Conservation (phyloP, 2,329 filamentous ascomycete species). For the Penicillium sp. region DNA sequence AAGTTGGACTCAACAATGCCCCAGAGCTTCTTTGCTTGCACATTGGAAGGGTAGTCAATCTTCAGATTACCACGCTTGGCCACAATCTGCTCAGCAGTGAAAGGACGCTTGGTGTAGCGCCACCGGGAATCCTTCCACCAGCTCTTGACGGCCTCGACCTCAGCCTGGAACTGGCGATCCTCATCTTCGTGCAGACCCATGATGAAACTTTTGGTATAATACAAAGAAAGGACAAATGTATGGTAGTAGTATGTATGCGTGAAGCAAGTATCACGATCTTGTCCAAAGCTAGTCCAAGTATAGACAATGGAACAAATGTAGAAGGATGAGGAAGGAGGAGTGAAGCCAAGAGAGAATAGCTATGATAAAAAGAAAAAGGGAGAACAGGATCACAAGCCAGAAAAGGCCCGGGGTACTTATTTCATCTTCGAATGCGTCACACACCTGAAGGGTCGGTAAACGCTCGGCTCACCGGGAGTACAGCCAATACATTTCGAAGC, state of each 20-base stretch:
- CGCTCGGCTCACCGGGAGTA: constrained; percentile 40
- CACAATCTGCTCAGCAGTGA: constrained; percentile 95
- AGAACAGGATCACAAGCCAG: constrained; percentile 30
- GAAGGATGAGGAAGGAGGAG: constrained; percentile 8
- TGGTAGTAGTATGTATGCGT: constrained; percentile 2
- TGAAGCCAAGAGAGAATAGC: constrained; percentile 6
- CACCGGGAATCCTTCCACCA: constrained; percentile 95
- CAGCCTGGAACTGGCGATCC: constrained; percentile 70
- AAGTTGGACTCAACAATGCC: constrained; percentile 81
- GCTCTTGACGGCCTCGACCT: constrained; percentile 82
- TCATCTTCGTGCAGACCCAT: constrained; percentile 58
- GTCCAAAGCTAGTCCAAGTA: constrained; percentile 9
- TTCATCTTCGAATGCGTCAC: constrained; percentile 29
- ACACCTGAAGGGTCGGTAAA: constrained; percentile 34
- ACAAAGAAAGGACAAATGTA: constrained; percentile 13
- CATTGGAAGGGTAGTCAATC: constrained; percentile 87
- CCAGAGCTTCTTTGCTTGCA: constrained; percentile 92
- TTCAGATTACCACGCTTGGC: constrained; percentile 88
- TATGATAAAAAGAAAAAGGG: constrained; percentile 10
- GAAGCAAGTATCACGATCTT: background rate
- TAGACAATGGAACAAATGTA: constrained; percentile 5
- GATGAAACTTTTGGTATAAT: constrained; percentile 19
- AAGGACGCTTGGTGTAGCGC: constrained; percentile 87
- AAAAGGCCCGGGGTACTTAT: constrained; percentile 31
- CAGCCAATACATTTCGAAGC: constrained; percentile 18